A percentile compares a stretch with the other conserved stretches of the same genome.
phyloP scores from a whole-genome alignment of 1,284 basidiomycete genomes.

The Dichomitus squalens region DNA sequence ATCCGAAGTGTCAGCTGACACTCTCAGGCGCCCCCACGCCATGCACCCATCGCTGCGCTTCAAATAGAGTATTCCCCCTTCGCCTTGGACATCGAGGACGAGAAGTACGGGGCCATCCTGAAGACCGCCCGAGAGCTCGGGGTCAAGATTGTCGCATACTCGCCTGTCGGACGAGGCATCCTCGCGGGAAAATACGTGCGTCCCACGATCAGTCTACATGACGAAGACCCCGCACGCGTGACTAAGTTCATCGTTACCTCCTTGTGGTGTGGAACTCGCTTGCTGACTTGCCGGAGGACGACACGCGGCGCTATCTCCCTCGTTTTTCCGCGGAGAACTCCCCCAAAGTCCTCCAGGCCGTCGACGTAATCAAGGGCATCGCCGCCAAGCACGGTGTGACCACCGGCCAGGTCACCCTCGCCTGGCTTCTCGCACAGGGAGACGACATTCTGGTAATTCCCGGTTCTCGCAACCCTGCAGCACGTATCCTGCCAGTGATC shows the following conservation, averaged over 20 bases:
- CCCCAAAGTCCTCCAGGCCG: slow-evolving; percentile 43
- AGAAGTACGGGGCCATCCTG: slow-evolving; percentile 32
- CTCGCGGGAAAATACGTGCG: slow-evolving; percentile 40
- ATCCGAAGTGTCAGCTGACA: slow-evolving; percentile 46
- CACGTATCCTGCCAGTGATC: slow-evolving; percentile 1
- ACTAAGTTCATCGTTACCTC: slow-evolving; percentile 25
- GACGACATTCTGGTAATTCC: slow-evolving; percentile 42
- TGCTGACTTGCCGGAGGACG: slow-evolving; percentile 53
- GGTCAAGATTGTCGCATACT: slow-evolving; percentile 43
- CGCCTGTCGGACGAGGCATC: slow-evolving; percentile 44
- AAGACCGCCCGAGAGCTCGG: too few relatives aligned
- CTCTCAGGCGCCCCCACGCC: slow-evolving; percentile 45
- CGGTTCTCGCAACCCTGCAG: slow-evolving; percentile 30
- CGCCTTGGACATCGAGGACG: slow-evolving; percentile 37
- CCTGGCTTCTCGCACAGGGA: slow-evolving; percentile 44
- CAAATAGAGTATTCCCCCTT: slow-evolving; percentile 49
- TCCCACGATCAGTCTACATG: slow-evolving; percentile 21
- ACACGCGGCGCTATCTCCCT: slow-evolving; percentile 42
- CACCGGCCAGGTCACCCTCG: slow-evolving; percentile 43
- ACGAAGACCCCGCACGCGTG: neutral
- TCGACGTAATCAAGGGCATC: slow-evolving; percentile 36
- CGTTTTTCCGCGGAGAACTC: slow-evolving; percentile 45
- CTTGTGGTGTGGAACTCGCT: slow-evolving; percentile 49
- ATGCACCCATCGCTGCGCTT: slow-evolving; percentile 42
- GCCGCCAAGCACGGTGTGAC: slow-evolving; percentile 38